A percentile compares a stretch with the other conserved stretches of the same genome.
Conservation (phyloP, 73 alveolate genomes). For the Blepharisma stoltei region DNA sequence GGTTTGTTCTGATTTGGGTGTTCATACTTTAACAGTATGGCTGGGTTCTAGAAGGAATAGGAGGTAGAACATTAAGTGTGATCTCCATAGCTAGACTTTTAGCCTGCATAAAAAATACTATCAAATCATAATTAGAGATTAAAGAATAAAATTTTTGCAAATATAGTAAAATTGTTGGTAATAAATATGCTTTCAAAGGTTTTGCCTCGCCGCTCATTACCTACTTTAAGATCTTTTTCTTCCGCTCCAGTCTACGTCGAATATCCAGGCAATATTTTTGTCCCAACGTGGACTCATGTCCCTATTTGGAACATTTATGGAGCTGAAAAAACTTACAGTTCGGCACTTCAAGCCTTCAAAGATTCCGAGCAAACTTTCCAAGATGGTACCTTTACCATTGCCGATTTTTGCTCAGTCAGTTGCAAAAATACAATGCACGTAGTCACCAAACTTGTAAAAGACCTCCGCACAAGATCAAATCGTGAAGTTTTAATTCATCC, state of each 20-base stretch:
- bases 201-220: too few relatives aligned
- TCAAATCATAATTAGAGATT: too few relatives aligned
- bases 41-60: too few relatives aligned
- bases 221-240: too few relatives aligned
- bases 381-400: neutral
- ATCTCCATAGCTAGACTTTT: too few relatives aligned
- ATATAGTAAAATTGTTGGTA: too few relatives aligned
- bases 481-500: neutral
- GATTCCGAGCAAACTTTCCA: neutral
- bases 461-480: neutral
- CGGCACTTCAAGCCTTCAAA: neutral
- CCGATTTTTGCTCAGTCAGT: neutral
- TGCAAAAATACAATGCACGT: neutral
- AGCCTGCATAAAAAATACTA: too few relatives aligned
- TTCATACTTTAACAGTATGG: too few relatives aligned
- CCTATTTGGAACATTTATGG: neutral
- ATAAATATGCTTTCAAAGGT: too few relatives aligned
- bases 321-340: conserved; percentile 1
- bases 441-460: neutral
- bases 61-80: too few relatives aligned
- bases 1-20: too few relatives aligned
- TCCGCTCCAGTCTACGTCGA: neutral
- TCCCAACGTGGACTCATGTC: neutral
- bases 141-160: too few relatives aligned
- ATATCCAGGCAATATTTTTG: neutral